Percentiles rank a stretch among this genome's conserved stretches.
Conservation (phyloP, 768 basidiomycete species). For the Suillus alpinus region DNA sequence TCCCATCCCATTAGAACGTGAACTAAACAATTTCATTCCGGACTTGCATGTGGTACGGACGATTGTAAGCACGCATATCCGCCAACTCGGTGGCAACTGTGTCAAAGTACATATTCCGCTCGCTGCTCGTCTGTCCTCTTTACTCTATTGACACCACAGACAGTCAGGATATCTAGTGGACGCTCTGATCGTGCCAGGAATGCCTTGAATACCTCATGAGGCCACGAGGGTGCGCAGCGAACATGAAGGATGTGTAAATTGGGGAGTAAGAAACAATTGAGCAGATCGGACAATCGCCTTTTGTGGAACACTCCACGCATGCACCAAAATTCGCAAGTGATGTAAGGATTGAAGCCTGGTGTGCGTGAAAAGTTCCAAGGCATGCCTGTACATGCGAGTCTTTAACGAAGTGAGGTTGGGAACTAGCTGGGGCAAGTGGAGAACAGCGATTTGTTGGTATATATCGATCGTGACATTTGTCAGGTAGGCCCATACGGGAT, state of each 20-base stretch:
- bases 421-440: neutral
- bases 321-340: too few species aligned
- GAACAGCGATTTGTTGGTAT: neutral
- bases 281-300: neutral
- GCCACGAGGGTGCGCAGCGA: neutral
- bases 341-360: neutral
- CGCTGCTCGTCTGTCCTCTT: neutral
- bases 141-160: accelerated
- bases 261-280: neutral
- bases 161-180: neutral
- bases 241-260: neutral
- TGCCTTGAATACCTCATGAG: neutral
- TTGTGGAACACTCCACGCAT: too few species aligned
- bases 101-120: neutral
- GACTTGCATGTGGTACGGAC: too few species aligned
- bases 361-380: neutral
- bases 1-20: too few species aligned
- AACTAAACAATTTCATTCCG: too few species aligned
- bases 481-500: neutral
- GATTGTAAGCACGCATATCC: too few species aligned
- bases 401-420: neutral
- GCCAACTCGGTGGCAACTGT: too few species aligned
- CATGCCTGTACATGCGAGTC: neutral
- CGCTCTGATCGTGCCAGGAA: neutral
- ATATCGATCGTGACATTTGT: neutral